Base-by-base conservation (phyloP, 2,329 filamentous ascomycete genomes). In the Penicillium sp. region DNA sequence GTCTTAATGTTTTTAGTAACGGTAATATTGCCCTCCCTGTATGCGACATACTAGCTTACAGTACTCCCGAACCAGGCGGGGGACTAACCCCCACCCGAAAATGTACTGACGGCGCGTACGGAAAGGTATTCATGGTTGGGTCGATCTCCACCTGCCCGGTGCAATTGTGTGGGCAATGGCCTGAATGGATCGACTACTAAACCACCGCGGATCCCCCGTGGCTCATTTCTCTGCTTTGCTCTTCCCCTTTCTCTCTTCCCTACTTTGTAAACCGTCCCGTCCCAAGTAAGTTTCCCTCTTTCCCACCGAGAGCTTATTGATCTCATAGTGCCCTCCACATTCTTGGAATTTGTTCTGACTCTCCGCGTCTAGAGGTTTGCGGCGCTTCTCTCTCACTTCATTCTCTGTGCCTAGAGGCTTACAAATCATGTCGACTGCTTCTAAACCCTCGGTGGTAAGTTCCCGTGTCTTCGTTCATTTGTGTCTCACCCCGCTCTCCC, bases 401-500 rank as follows among this genome's bases (percentile, higher is more conserved):
- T 46, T 40, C 23, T 20, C 25, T 52, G 41, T 23, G 29, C 41
- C 42, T 37, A 37, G 26, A 37, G 35, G 33, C 45, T 53, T 49
- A 27, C 57, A 59, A 31, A 67, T 55, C 51, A 77, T 77, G 75
- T 71, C 75, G 58, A 71, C 73, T 60, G 73, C 67, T 54, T 67
- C 67, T 35, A 73, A 75, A 56, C 60, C 70, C 66, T 58, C 73
- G 11, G 75, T 77, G 73, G 75, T 77, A 72, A 68, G 75, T 57
- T 59, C 31, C 18, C 6, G 9, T 20, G 37, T 22, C 37, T 40
- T 9, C 8, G 8, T 20, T 22, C 5, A 40, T 48, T 43, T 25
- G 26, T 44, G 18, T 23, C 18, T 44, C 7, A 14, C 42, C 14
- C 25, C 42, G 23, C 42, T 44, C 12, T 26, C 22, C 15, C 6